Evolutionary conservation across 176 grass and related monocot genomes (phyloP), one percentile per base, ranked within the genome.

Genomic region (Oryza officinalis): DNA sequence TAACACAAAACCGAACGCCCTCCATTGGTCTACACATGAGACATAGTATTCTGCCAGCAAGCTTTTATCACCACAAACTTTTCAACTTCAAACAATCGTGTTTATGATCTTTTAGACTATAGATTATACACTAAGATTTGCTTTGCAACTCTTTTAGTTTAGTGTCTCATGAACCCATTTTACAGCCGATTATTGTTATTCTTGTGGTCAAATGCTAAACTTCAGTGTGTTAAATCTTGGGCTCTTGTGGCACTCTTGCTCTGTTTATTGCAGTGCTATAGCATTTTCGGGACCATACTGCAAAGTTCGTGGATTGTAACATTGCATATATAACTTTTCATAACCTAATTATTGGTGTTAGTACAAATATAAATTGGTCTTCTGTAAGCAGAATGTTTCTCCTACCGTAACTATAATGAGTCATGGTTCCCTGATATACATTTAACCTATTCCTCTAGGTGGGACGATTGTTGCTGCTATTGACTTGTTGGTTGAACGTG

Each of bases 401-500:
- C 41, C 46, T 82, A 33, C 46, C 17, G 3, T 57, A 72, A 63
- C 74, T 70, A 23, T 60, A 30, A 82, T 43, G 74, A 74, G 25
- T 65, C 10, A 63, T 49, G 65, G 40, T 14, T 83, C 71, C 38
- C 38, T 63, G 74, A 66, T 27, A n/a, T 78, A 15, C 3, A 64
- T 83, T 76, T 67, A 71, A 60, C 17, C 28, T 86, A 22, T 89
- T n/a, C n/a, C 61, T 83, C 75, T 89, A 99, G 93, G 97, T 89
- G 97, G 97, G 50, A 99, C 93, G 5, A 96, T 99, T 45, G 86
- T 96, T 88, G 89, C 97, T 87, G 89, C 93, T 23, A 80, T 99
- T 69, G 91, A 99, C 63, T 89, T 96, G 87, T 87, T 99, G 85
- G 85, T 90, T n/a, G 93, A 96, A 27, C 90, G 89, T 50, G 97